phyloP scores from a whole-genome alignment of 2,329 filamentous ascomycete species.

The Colletotrichum sp. region DNA sequence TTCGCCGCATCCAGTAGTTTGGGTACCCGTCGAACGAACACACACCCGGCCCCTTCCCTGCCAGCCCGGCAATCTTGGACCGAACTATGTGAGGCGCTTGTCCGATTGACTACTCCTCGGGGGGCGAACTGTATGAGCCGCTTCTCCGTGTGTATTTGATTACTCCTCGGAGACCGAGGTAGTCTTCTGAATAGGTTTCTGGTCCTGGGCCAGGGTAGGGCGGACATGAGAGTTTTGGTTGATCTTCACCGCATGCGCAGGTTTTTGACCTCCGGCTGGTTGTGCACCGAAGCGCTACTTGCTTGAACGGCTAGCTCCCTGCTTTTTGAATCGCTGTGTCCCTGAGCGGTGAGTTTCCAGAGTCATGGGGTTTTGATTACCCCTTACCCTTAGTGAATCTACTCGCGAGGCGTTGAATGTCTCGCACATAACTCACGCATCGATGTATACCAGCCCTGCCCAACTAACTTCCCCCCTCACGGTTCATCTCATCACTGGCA shows the following conservation, averaged over 20 bases:
- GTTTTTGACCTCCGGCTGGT: background rate
- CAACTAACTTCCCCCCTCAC: background rate
- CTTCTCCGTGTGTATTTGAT: background rate
- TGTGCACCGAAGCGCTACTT: background rate
- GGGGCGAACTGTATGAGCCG: background rate
- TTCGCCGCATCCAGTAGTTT: background rate
- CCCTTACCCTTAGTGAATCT: background rate
- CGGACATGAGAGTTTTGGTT: background rate
- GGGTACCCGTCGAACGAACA: background rate
- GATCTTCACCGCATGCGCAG: background rate
- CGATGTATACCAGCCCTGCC: background rate
- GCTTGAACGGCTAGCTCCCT: background rate
- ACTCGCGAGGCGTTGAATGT: background rate
- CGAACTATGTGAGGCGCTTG: background rate
- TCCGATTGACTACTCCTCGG: no score
- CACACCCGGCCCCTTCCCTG: background rate
- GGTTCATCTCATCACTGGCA: background rate
- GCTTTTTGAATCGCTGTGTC: background rate
- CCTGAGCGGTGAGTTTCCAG: background rate
- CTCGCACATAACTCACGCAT: background rate
- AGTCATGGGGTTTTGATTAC: background rate
- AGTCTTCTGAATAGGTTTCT: background rate
- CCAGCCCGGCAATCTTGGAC: background rate
- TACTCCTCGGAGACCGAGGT: background rate
- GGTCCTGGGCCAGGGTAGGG: background rate